Evolutionary conservation across 2,329 filamentous ascomycete genomes (phyloP).

Genomic region (Fusarium sp.): DNA sequence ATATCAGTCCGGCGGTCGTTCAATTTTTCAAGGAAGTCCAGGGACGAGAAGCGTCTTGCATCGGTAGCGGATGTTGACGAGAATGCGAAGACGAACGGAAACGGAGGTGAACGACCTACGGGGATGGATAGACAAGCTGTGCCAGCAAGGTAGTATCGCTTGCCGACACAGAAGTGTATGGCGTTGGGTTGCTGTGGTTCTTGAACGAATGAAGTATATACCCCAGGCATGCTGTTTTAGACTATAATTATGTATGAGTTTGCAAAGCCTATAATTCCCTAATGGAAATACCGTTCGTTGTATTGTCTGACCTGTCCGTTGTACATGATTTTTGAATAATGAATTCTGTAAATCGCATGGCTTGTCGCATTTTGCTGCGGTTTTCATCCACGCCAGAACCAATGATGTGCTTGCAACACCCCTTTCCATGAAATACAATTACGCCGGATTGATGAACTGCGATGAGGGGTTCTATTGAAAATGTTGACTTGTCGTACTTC

Average conservation of each 20-base stretch:
- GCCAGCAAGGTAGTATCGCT: constrained; percentile 24
- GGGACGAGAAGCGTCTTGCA: constrained; percentile 24
- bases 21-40: constrained; percentile 30
- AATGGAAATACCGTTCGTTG: background rate
- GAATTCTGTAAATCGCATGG: background rate
- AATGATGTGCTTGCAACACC: no score
- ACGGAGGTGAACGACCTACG: background rate
- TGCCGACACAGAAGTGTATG: constrained; percentile 17
- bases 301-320: background rate
- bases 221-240: constrained; percentile 22
- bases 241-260: constrained; percentile 38
- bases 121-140: constrained; percentile 22
- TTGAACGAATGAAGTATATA: constrained; percentile 30
- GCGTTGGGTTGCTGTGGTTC: constrained; percentile 25
- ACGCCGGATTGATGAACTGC: background rate
- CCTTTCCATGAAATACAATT: background rate
- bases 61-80: constrained; percentile 16
- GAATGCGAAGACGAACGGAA: constrained; percentile 1
- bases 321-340: background rate
- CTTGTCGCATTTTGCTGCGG: no score
- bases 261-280: background rate
- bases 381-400: no score
- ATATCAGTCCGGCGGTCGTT: constrained; percentile 37
- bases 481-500: constrained; percentile 8
- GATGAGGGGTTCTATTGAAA: background rate